Conservation (phyloP, 768 basidiomycete genomes). For the Podaxis mareebaensis region DNA sequence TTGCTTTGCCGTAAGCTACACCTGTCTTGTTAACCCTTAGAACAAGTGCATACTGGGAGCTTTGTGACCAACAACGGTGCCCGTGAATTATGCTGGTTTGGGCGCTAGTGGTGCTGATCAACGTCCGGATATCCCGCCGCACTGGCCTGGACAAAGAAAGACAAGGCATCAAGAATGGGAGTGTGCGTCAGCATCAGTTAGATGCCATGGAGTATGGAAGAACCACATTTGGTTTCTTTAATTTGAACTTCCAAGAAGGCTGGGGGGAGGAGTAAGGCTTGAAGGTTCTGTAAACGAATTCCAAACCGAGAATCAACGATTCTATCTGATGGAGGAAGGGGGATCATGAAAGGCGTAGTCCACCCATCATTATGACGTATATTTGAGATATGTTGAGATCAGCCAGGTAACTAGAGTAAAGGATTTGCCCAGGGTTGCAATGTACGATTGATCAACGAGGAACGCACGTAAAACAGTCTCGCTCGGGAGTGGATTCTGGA, state of each 20-base stretch:
- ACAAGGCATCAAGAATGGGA: not conserved
- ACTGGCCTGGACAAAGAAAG: not conserved
- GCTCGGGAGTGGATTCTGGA: not conserved
- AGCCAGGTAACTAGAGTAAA: too few species aligned
- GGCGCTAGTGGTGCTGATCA: not conserved
- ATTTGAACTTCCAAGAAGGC: too few species aligned
- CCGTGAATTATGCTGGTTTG: not conserved
- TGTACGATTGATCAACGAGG: too few species aligned
- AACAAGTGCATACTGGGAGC: not conserved
- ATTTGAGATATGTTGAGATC: too few species aligned
- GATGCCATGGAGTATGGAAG: not conserved
- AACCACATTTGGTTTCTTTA: not conserved
- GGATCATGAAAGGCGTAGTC: too few species aligned
- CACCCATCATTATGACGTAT: too few species aligned
- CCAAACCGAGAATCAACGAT: too few species aligned
- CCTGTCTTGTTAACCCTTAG: not conserved
- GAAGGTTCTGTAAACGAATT: too few species aligned
- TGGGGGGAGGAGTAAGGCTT: too few species aligned
- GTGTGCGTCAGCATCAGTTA: not conserved
- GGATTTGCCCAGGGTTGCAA: too few species aligned
- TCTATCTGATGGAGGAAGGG: too few species aligned
- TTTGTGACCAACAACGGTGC: not conserved
- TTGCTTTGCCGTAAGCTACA: not conserved
- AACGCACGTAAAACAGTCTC: too few species aligned
- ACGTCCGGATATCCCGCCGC: not conserved